Evolutionary conservation across 306 rosid genomes (phyloP).

Genomic region (Vigna nakashimae): DNA sequence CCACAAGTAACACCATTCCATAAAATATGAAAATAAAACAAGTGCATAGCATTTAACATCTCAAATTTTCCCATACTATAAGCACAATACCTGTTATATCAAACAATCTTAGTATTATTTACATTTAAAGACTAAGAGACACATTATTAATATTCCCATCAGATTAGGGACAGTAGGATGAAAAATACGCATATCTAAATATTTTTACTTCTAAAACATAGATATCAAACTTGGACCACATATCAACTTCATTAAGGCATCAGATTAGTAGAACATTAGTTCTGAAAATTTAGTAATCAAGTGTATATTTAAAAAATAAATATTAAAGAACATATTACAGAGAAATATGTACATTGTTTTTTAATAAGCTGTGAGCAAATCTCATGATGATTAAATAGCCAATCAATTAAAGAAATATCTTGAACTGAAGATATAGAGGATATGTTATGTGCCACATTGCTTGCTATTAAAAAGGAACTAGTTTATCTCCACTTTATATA

Average conservation of each 20-base stretch:
- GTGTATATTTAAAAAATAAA: background rate
- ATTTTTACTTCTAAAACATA: conserved; percentile 6
- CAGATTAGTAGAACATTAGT: conserved; percentile 3
- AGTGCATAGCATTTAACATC: background rate
- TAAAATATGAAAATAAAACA: conserved; percentile 23
- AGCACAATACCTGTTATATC: background rate
- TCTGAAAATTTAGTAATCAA: conserved; percentile 9
- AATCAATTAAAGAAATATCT: background rate
- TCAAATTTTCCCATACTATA: background rate
- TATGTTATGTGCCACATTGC: background rate
- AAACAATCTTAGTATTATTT: conserved; percentile 7
- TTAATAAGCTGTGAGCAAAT: background rate
- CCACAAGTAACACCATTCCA: background rate
- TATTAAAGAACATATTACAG: conserved; percentile 20
- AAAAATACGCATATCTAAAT: background rate
- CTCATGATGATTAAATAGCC: conserved; percentile 5
- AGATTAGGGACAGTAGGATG: background rate
- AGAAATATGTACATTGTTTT: background rate
- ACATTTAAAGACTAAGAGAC: background rate
- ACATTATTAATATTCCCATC: background rate
- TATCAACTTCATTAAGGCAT: conserved; percentile 17
- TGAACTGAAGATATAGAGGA: background rate
- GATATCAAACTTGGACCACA: conserved; percentile 7
- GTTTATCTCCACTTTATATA: background rate
- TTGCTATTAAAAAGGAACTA: background rate